phyloP scores from a whole-genome alignment of 345 rosid genomes.

The Mangifera indica region DNA sequence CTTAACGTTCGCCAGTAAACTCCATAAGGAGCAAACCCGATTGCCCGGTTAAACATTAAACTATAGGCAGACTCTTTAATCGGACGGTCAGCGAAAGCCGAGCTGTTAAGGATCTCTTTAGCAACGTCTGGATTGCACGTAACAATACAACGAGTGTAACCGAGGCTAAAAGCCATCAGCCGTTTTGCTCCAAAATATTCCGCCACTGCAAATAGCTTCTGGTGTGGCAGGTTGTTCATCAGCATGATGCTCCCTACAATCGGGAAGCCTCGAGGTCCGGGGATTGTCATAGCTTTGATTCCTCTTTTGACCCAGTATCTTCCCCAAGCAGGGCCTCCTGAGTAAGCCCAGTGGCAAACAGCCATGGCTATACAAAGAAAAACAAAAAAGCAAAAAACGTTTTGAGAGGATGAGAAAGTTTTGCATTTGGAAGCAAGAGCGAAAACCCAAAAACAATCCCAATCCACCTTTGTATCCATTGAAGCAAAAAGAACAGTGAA shows the following conservation, averaged over 20 bases:
- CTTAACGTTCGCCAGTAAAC: slow-evolving; percentile 51
- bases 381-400: slow-evolving; percentile 20
- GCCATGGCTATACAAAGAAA: slow-evolving; percentile 25
- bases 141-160: slow-evolving; percentile 39
- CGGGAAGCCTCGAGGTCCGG: slow-evolving; percentile 53
- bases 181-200: slow-evolving; percentile 27
- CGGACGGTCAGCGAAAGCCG: slow-evolving; percentile 54
- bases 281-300: slow-evolving; percentile 19
- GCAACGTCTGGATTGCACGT: slow-evolving; percentile 48
- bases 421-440: slow-evolving; percentile 36
- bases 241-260: slow-evolving; percentile 48
- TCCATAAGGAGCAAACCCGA: slow-evolving; percentile 63
- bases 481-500: neutral
- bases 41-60: slow-evolving; percentile 51
- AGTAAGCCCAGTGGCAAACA: slow-evolving; percentile 35
- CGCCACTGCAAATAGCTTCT: slow-evolving; percentile 41
- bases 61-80: slow-evolving; percentile 50
- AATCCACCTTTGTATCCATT: slow-evolving; percentile 42
- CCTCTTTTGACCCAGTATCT: slow-evolving; percentile 12
- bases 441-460: slow-evolving; percentile 37
- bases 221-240: slow-evolving; percentile 53
- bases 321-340: slow-evolving; percentile 64
- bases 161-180: slow-evolving; percentile 58
- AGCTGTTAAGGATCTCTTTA: slow-evolving; percentile 49
- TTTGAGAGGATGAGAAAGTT: slow-evolving; percentile 24